Base-by-base conservation (phyloP, 805 yeast species). In the Torulaspora franciscae region DNA sequence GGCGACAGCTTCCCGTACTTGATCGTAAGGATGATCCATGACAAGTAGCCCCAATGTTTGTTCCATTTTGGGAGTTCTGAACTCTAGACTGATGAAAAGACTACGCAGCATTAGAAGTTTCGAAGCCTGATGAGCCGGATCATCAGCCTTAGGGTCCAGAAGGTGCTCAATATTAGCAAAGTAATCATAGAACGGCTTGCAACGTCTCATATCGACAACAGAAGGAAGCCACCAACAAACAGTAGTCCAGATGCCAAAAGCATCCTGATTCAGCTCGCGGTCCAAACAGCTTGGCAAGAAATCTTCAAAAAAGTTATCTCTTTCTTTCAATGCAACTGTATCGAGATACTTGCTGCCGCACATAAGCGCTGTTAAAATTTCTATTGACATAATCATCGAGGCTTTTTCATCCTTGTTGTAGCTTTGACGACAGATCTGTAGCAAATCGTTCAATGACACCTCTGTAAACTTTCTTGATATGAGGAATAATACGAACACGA, bases 151-250 rank as follows among this genome's bases (percentile, higher is more conserved):
- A 25, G 61, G 60, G 43, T 75, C 76, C 13, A 81, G 48, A 10
- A 62, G 41, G 13, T 49, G 57, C 3, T 70, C 64, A 42, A 82
- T 72, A 24, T 72, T 64, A 14, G 74, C 62, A 11, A 85, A 66
- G 7, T 68, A 65, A 25, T 67, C 59, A 17, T 72, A 63, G 2
- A 84, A 61, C 9, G 73, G 71, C 10, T 82, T 80, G 43, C 77
- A 74, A 46, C 96, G 74, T 58, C 96, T 75, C 39, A 73, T 52
- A 61, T 86, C 95, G 30, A 80, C 69, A 52, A 77, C 81, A 0
- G 79, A 63, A 0, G 88, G 84, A 1, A 80, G 57, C 85, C 88
- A 83, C 83, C 87, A 82, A 3, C 83, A 70, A 40, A 86, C 76
- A 0, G 87, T 75, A 28, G 73, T 72, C 97, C 97, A 93, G 32